Percentiles rank a stretch among this genome's conserved stretches.
Evolutionary conservation across 345 rosid genomes (phyloP).

Genomic region (Theobroma cacao): DNA sequence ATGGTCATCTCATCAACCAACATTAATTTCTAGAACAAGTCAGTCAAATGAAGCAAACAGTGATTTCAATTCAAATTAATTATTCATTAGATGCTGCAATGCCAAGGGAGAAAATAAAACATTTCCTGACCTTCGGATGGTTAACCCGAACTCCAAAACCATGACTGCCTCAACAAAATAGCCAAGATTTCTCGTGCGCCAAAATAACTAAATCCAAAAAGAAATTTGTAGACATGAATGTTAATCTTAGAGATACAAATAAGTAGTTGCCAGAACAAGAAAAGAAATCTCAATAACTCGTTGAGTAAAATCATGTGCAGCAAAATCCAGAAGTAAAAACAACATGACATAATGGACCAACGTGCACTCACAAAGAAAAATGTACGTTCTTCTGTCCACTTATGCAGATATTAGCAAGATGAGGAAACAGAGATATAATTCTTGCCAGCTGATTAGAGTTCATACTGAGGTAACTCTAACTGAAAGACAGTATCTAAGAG

Average conservation of each 20-base stretch:
- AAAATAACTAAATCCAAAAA: slow-evolving; percentile 57
- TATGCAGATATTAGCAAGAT: neutral
- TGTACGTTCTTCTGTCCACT: neutral
- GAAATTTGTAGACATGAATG: neutral
- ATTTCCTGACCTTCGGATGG: slow-evolving; percentile 61
- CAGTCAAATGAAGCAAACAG: neutral
- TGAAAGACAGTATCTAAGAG: neutral
- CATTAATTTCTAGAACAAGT: neutral
- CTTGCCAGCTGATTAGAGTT: neutral
- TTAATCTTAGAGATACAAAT: neutral
- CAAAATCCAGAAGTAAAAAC: neutral
- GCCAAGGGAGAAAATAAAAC: slow-evolving; percentile 6
- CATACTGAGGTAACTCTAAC: neutral
- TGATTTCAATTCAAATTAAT: neutral
- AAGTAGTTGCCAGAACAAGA: neutral
- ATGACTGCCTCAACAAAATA: slow-evolving; percentile 84
- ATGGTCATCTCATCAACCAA: neutral
- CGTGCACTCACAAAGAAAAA: neutral
- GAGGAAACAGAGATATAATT: neutral
- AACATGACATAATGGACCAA: neutral
- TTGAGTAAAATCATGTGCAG: neutral
- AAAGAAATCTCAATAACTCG: neutral
- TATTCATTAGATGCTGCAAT: neutral
- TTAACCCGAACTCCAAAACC: slow-evolving; percentile 91
- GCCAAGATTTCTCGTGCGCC: slow-evolving; percentile 70